Percentiles rank a stretch among this genome's conserved stretches.
Conservation (phyloP, 768 basidiomycete genomes). For the Lyophyllum shimeji region DNA sequence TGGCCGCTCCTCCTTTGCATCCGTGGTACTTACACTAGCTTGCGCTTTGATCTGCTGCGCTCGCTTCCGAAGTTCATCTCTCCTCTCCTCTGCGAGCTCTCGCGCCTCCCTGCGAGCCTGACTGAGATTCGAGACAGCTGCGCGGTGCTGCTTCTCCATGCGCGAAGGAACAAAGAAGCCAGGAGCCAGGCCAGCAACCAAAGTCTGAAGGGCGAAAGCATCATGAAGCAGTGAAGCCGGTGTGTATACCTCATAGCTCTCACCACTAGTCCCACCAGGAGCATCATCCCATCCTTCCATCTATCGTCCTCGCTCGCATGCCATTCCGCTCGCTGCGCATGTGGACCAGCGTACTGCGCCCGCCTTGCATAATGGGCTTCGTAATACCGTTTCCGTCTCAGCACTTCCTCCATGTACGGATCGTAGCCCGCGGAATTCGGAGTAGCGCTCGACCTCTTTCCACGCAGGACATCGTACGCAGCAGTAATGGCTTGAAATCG, state of each 20-base stretch:
- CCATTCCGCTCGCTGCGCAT: slow-evolving; percentile 21
- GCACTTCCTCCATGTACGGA: slow-evolving; percentile 51
- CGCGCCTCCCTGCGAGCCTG: slow-evolving; percentile 58
- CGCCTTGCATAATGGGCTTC: slow-evolving; percentile 30
- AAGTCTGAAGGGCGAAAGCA: slow-evolving; percentile 30
- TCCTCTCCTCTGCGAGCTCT: slow-evolving; percentile 52
- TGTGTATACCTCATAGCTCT: slow-evolving; percentile 16
- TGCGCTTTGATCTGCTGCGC: slow-evolving; percentile 37
- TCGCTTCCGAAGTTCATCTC: slow-evolving; percentile 48
- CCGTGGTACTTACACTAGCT: not conserved
- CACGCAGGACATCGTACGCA: slow-evolving; percentile 61
- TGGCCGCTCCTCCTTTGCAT: not conserved
- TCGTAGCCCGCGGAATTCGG: slow-evolving; percentile 31
- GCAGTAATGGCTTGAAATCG: slow-evolving; percentile 65
- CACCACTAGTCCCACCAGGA: slow-evolving; percentile 50
- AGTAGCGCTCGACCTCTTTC: slow-evolving; percentile 29
- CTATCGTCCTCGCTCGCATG: slow-evolving; percentile 41
- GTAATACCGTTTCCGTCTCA: slow-evolving; percentile 43
- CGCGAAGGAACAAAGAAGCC: slow-evolving; percentile 34
- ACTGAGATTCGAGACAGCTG: slow-evolving; percentile 57
- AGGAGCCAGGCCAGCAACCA: slow-evolving; percentile 46
- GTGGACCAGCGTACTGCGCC: slow-evolving; percentile 14
- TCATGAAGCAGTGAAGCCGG: not conserved
- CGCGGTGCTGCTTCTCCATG: slow-evolving; percentile 44
- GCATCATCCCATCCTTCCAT: slow-evolving; percentile 50